Evolutionary conservation across 495 filamentous ascomycete species (phyloP).

Genomic region (Daldinia decipiens): DNA sequence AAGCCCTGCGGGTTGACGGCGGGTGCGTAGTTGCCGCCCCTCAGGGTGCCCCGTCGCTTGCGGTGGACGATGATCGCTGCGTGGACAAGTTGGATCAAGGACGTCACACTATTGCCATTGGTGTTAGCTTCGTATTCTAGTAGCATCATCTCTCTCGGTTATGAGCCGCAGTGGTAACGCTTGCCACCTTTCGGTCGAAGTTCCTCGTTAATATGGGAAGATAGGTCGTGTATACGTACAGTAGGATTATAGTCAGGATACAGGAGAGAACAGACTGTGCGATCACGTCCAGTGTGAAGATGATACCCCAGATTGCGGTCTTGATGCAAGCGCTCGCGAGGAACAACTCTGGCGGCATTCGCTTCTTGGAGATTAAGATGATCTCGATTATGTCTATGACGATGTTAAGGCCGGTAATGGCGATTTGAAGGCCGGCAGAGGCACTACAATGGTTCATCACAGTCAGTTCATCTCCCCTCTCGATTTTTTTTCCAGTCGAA

Average conservation of each 20-base stretch:
- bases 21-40: slow-evolving; percentile 25
- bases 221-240: slow-evolving; percentile 21
- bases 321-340: slow-evolving; percentile 39
- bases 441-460: slow-evolving; percentile 12
- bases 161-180: neutral
- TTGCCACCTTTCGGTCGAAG: neutral
- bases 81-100: slow-evolving; percentile 36
- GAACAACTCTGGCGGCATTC: slow-evolving; percentile 36
- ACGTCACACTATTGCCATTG: slow-evolving; percentile 23
- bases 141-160: neutral
- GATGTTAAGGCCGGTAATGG: slow-evolving; percentile 33
- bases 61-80: slow-evolving; percentile 40
- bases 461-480: slow-evolving; percentile 23
- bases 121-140: slow-evolving; percentile 11
- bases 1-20: slow-evolving; percentile 18
- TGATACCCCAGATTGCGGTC: slow-evolving; percentile 33
- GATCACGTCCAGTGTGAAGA: slow-evolving; percentile 31
- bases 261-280: slow-evolving; percentile 19
- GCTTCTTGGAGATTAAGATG: slow-evolving; percentile 31
- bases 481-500: neutral
- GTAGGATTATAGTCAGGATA: slow-evolving; percentile 26
- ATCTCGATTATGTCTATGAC: slow-evolving; percentile 42
- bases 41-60: slow-evolving; percentile 34
- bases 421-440: slow-evolving; percentile 32
- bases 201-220: neutral